Percentiles rank a stretch among this genome's conserved stretches.
Conservation (phyloP, 2,329 filamentous ascomycete genomes). For the Xylariaceae sp. region DNA sequence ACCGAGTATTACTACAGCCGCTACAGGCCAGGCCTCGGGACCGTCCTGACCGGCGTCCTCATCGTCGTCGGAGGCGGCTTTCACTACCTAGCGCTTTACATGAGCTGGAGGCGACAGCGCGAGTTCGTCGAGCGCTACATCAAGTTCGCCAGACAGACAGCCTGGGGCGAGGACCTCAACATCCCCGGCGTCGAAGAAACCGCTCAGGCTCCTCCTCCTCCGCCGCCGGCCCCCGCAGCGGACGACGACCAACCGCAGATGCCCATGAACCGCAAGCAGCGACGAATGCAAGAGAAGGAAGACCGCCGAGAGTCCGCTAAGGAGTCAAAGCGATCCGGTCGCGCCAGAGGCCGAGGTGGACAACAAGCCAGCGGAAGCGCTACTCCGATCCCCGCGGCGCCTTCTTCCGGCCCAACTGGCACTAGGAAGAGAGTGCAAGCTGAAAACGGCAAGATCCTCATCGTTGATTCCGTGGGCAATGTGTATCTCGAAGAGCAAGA, state of each 20-base stretch:
- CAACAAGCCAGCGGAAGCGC: conserved; percentile 42
- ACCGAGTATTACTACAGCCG: conserved; percentile 98
- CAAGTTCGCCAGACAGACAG: conserved; percentile 78
- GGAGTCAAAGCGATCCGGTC: conserved; percentile 44
- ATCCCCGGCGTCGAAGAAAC: conserved; percentile 62
- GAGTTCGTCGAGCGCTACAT: conserved; percentile 93
- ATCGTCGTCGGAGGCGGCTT: conserved; percentile 76
- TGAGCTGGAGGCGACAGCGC: conserved; percentile 83
- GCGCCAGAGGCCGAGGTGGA: conserved; percentile 31
- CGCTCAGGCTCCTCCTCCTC: conserved; percentile 39
- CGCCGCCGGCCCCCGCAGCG: conserved; percentile 42
- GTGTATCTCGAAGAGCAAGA: conserved; percentile 93
- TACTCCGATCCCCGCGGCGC: conserved; percentile 51
- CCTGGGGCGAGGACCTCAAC: conserved; percentile 79
- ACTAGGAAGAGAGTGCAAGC: conserved; percentile 83
- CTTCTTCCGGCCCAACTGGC: conserved; percentile 60
- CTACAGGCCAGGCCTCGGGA: conserved; percentile 84
- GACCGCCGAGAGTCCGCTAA: conserved; percentile 65
- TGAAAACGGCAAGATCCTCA: conserved; percentile 90
- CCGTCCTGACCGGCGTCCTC: conserved; percentile 78
- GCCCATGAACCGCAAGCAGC: conserved; percentile 77
- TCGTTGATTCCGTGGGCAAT: conserved; percentile 87
- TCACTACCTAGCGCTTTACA: conserved; percentile 81
- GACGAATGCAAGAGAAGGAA: conserved; percentile 83
- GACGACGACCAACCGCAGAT: conserved; percentile 49